A percentile compares a stretch with the other conserved stretches of the same genome.
Evolutionary conservation across 805 yeast species (phyloP).

Genomic region (Isabelozyma heimii): DNA sequence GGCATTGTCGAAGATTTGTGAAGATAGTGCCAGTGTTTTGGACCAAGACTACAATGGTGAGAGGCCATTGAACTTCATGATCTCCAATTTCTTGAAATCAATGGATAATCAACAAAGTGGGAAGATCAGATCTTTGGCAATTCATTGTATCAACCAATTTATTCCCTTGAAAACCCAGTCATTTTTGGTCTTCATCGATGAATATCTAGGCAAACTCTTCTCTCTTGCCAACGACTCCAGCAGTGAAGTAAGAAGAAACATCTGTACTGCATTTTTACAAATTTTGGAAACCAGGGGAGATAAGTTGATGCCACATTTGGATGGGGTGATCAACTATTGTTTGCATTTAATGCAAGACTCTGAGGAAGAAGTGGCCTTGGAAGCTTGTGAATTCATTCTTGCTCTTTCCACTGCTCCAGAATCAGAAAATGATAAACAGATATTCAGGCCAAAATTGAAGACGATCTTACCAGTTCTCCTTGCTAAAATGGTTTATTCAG

Average conservation of each 20-base stretch:
- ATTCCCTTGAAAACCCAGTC: slow-evolving; percentile 68
- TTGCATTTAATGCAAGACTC: slow-evolving; percentile 67
- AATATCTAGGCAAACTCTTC: slow-evolving; percentile 62
- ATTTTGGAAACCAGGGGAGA: slow-evolving; percentile 79
- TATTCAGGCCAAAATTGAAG: slow-evolving; percentile 57
- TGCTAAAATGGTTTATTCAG: slow-evolving; percentile 83
- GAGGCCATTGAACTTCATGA: slow-evolving; percentile 65
- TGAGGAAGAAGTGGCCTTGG: slow-evolving; percentile 77
- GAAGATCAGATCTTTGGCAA: slow-evolving; percentile 56
- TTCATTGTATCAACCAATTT: slow-evolving; percentile 75
- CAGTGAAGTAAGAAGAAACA: slow-evolving; percentile 62
- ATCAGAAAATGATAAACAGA: slow-evolving; percentile 28
- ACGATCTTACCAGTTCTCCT: slow-evolving; percentile 74
- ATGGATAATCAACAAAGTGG: slow-evolving; percentile 36
- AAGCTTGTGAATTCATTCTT: slow-evolving; percentile 89
- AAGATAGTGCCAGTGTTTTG: slow-evolving; percentile 69
- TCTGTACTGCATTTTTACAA: slow-evolving; percentile 72
- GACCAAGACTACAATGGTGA: slow-evolving; percentile 64
- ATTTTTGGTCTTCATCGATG: slow-evolving; percentile 62
- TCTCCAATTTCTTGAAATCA: slow-evolving; percentile 62
- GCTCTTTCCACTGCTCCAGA: slow-evolving; percentile 67
- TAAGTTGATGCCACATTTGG: slow-evolving; percentile 72
- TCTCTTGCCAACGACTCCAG: slow-evolving; percentile 61
- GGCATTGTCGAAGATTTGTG: slow-evolving; percentile 85
- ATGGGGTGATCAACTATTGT: slow-evolving; percentile 83